Evolutionary conservation across 2,329 filamentous ascomycete species (phyloP).

Genomic region (Magnaporthiopsis incrustans): DNA sequence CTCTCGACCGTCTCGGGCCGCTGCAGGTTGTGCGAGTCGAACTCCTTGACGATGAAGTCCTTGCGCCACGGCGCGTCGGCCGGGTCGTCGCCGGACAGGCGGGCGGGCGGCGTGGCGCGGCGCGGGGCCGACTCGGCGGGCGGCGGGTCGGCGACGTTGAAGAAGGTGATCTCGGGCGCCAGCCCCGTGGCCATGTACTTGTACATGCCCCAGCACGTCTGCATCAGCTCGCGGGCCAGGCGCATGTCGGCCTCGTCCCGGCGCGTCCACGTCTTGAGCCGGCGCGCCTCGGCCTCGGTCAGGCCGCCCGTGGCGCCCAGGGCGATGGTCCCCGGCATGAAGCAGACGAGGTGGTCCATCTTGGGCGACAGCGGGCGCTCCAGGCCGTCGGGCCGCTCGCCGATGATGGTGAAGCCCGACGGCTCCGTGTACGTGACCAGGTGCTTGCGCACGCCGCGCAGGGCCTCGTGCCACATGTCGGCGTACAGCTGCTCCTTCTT

Average conservation of each 20-base stretch:
- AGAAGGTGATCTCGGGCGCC: slow-evolving; percentile 92
- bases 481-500: slow-evolving; percentile 77
- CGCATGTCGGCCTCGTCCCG: slow-evolving; percentile 80
- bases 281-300: slow-evolving; percentile 66
- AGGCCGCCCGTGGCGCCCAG: slow-evolving; percentile 76
- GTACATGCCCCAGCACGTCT: slow-evolving; percentile 98
- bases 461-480: slow-evolving; percentile 86
- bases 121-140: slow-evolving; percentile 44
- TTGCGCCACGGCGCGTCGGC: slow-evolving; percentile 58
- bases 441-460: slow-evolving; percentile 82
- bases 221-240: slow-evolving; percentile 83
- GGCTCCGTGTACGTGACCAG: slow-evolving; percentile 81
- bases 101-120: slow-evolving; percentile 36
- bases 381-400: slow-evolving; percentile 73
- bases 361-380: slow-evolving; percentile 63
- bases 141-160: slow-evolving; percentile 64
- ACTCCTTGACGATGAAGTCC: slow-evolving; percentile 71
- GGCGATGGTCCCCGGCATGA: slow-evolving; percentile 93
- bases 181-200: slow-evolving; percentile 81
- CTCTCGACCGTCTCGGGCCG: slow-evolving; percentile 95
- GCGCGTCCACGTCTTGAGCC: slow-evolving; percentile 62
- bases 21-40: slow-evolving; percentile 89
- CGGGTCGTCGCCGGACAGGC: slow-evolving; percentile 25
- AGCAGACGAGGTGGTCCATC: slow-evolving; percentile 98
- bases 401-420: slow-evolving; percentile 79